These are phyloP conservation scores for Antitrichia curtipendula DNA, from an alignment of 225 moss, liverwort and hornwort species.

Conservation along the genomic window DNA sequence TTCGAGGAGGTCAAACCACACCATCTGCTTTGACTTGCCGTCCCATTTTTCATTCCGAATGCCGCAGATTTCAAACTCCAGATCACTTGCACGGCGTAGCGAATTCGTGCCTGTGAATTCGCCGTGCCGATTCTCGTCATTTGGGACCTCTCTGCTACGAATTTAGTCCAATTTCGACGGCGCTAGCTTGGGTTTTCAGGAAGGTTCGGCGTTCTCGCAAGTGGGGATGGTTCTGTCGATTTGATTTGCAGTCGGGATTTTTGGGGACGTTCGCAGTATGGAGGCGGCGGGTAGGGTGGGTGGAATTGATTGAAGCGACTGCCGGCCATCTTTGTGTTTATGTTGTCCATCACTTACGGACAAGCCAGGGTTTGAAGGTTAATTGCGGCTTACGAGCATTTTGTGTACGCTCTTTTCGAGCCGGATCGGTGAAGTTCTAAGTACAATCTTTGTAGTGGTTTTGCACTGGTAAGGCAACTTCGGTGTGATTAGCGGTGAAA, in stretches of 20 bases:
- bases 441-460: neutral
- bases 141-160: neutral
- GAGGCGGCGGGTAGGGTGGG: neutral
- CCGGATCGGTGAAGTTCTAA: neutral
- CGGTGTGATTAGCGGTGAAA: neutral
- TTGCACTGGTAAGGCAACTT: neutral
- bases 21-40: neutral
- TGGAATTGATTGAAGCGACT: neutral
- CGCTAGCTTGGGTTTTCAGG: neutral
- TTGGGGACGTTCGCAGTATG: neutral
- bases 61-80: neutral
- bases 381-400: neutral
- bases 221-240: neutral
- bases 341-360: neutral
- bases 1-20: conserved; percentile 1
- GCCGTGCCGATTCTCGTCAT: neutral
- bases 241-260: neutral
- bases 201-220: neutral
- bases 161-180: neutral
- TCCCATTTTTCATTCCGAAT: neutral
- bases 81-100: neutral
- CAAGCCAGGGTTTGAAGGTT: conserved; percentile 4
- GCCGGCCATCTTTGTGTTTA: neutral
- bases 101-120: neutral
- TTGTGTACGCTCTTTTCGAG: neutral